A percentile compares a stretch with the other conserved stretches of the same genome.
These are phyloP conservation scores for Esteya vermicola DNA, from an alignment of 2,329 filamentous ascomycete genomes.

Conservation along the genomic window DNA sequence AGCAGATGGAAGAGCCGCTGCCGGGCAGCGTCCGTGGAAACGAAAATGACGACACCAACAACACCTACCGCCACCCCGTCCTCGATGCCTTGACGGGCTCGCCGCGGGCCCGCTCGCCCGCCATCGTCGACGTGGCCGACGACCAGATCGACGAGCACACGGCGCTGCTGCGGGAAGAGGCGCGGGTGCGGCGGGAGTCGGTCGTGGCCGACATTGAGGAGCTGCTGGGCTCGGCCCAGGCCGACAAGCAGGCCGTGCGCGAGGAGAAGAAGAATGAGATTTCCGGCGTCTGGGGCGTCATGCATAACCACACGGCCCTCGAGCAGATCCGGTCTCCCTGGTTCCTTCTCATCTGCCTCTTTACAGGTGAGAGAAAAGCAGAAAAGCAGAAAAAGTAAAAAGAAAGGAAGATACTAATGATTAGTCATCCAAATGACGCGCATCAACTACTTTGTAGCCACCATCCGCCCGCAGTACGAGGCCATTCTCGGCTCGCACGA, in stretches of 20 bases:
- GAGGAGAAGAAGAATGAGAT: slow-evolving; percentile 57
- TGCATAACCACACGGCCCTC: slow-evolving; percentile 57
- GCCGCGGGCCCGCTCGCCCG: too few species aligned
- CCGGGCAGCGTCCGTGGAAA: too few species aligned
- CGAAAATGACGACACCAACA: too few species aligned
- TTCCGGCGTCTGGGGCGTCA: slow-evolving; percentile 73
- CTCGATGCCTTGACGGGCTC: too few species aligned
- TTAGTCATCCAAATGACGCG: slow-evolving; percentile 59
- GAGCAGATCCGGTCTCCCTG: slow-evolving; percentile 68
- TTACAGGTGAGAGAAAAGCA: slow-evolving; percentile 57
- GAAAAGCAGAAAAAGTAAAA: too few species aligned
- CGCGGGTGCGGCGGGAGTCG: slow-evolving; percentile 43
- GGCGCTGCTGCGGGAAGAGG: slow-evolving; percentile 38
- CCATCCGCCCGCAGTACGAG: slow-evolving; percentile 68
- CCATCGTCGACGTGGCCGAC: too few species aligned
- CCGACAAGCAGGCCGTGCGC: slow-evolving; percentile 46
- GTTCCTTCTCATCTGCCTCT: slow-evolving; percentile 73
- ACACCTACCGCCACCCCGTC: too few species aligned
- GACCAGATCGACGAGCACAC: slow-evolving; percentile 47
- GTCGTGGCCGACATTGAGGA: slow-evolving; percentile 58
- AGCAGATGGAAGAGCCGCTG: slow-evolving; percentile 46
- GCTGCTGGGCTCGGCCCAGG: slow-evolving; percentile 51
- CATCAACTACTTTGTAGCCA: slow-evolving; percentile 90
- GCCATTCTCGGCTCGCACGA: slow-evolving; percentile 51
- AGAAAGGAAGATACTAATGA: too few species aligned